Conservation (phyloP, 2,329 filamentous ascomycete genomes). For the Colletotrichum eleusines region DNA sequence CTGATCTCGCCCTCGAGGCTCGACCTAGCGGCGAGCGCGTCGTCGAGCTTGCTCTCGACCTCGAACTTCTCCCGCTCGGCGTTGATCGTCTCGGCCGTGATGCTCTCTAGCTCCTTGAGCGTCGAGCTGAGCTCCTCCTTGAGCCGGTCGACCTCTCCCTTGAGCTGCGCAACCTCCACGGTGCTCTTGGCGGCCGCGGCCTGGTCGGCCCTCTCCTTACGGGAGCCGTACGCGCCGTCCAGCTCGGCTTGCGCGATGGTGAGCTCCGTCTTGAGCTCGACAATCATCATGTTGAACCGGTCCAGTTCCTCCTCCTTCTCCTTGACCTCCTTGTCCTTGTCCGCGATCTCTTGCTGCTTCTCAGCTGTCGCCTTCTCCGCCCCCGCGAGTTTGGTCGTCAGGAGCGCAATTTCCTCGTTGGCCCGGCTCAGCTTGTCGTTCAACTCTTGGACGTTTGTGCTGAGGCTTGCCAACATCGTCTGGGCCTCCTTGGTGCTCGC, state of each 20-base stretch:
- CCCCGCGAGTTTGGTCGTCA: conserved; percentile 53
- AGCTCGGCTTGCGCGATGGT: conserved; percentile 72
- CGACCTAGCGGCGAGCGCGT: conserved; percentile 51
- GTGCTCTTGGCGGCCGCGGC: conserved; percentile 65
- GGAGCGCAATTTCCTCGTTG: conserved; percentile 53
- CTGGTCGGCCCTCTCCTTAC: conserved; percentile 69
- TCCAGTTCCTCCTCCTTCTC: conserved; percentile 65
- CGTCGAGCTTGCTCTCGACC: conserved; percentile 57
- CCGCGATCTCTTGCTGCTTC: conserved; percentile 58
- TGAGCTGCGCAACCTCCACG: conserved; percentile 59
- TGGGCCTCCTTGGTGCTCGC: conserved; percentile 54
- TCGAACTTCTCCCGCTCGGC: conserved; percentile 64
- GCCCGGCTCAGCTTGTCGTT: conserved; percentile 55
- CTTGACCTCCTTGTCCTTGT: conserved; percentile 54
- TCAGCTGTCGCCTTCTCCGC: conserved; percentile 47
- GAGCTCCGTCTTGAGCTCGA: conserved; percentile 72
- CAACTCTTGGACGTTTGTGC: conserved; percentile 46
- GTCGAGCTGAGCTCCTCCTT: conserved; percentile 64
- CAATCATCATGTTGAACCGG: conserved; percentile 62
- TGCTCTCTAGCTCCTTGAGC: conserved; percentile 64
- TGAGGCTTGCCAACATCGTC: conserved; percentile 49
- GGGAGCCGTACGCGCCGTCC: conserved; percentile 71
- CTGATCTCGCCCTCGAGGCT: conserved; percentile 56
- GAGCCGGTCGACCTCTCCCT: conserved; percentile 62
- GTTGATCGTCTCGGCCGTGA: conserved; percentile 64